Evolutionary conservation across 2,329 filamentous ascomycete genomes (phyloP), one percentile per base, ranked within the genome.

Genomic region (Clarireedia hainanense): DNA sequence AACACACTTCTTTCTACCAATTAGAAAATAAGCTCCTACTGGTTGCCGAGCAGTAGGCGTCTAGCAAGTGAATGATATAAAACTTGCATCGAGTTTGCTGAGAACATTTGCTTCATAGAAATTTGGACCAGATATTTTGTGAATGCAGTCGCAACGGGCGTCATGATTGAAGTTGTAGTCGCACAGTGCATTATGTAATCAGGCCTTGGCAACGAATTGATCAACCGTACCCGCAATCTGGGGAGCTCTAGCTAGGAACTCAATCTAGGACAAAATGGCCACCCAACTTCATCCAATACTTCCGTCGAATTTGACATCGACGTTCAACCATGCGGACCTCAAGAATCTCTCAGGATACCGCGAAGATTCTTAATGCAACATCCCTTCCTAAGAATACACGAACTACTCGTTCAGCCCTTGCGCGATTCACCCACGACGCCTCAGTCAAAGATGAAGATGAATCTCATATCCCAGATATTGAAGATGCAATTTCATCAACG

Each of bases 301-400:
- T 39, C 50, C 34, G 51, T 43, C 52, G n/a, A 34, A 52, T 34
- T 9, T 39, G 40, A 23, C 23, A 14, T 12, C 14, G 27, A 37
- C 12, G 12, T 15, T 50, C 34, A 14, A 47, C 1, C 30, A 70
- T 70, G 67, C 59, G 67, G 14, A 79, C 80, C 4, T 84, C 82
- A 7, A 74, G 76, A 43, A 70, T 83, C 52, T 82, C 81, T 7
- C 75, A 75, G 63, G 81, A 85, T 27, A 80, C 82, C 0, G 71
- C 80, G 4, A 80, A 76, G 59, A 68, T 83, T n/a, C 71, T 83
- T 48, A 74, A 78, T 60, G 68, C 72, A 5, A 63, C 76, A n/a
- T 72, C 76, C 3, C 37, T 65, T 66, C 61, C 70, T 43, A 64
- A 61, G 39, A 64, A 67, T 23, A 71, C 72, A 7, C 74, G 78